Base-by-base conservation (phyloP, 441 rosid genomes). In the Croton setiger region DNA sequence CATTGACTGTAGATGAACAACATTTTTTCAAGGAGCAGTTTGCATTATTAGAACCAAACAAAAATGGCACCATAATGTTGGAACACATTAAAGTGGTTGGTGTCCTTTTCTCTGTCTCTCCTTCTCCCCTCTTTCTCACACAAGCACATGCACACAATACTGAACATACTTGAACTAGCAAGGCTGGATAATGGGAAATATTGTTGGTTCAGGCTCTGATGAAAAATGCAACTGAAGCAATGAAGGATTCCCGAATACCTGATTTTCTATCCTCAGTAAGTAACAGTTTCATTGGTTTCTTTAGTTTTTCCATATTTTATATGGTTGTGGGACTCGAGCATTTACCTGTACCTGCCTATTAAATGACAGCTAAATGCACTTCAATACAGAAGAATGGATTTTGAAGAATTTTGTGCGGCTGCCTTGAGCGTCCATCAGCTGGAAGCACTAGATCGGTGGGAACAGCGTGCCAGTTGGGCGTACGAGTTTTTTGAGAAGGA, bases 341-440 rank as follows among this genome's bases (percentile, higher is more conserved):
- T 52, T 63, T 52, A 43, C 37, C 37, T 12, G 61, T 66, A 39
- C 72, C 47, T n/a, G 64, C 51, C 14, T 23, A 35, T 68, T 55
- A 56, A 56, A 72, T 71, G 69, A 52, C 89, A 95, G 98, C 81
- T 92, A 75, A 84, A 79, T 74, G 80, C 86, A 72, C 97, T 92
- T 54, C 88, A 86, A 69, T 87, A 87, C 88, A 90, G 87, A 86
- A 86, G 87, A 69, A 89, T 92, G 98, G 91, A 81, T 67, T 95
- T 95, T 52, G 93, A 87, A 82, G 99, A 95, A 82, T 95, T 95
- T 75, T 90, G 97, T 80, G 97, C 98, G 62, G 98, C 99, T 75
- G 81, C 95, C 35, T 68, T 89, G 44, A 92, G 92, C 27, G 92
- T 93, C 71, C 91, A 90, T 84, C 99, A 91, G 83, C 82, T 90